Conservation (phyloP, 345 rosid species). For the Lepidium sativum region DNA sequence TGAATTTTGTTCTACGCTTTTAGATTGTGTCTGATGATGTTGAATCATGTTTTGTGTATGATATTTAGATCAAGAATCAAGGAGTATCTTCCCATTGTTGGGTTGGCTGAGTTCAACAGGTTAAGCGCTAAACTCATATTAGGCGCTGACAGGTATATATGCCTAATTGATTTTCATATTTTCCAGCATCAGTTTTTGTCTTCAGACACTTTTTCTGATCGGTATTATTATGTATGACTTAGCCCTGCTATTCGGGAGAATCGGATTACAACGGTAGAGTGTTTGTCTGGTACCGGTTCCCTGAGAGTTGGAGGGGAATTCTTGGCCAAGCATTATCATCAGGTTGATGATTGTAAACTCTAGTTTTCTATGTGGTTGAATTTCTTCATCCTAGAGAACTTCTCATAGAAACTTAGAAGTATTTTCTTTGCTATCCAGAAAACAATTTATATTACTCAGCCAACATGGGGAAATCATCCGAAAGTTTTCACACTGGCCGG, state of each 20-base stretch:
- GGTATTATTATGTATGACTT: constrained; percentile 3
- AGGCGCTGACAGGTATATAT: constrained; percentile 53
- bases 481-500: constrained; percentile 68
- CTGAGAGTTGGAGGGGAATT: constrained; percentile 87
- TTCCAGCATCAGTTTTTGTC: neutral
- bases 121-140: constrained; percentile 79
- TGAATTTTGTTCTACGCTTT: neutral
- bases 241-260: constrained; percentile 74
- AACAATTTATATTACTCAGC: constrained; percentile 64
- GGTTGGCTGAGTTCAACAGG: constrained; percentile 77
- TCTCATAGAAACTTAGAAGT: neutral
- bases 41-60: neutral
- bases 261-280: constrained; percentile 72
- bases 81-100: constrained; percentile 85
- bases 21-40: neutral
- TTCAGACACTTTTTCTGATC: neutral
- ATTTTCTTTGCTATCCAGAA: constrained; percentile 37
- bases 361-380: neutral
- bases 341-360: constrained; percentile 25
- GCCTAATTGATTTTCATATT: neutral
- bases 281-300: constrained; percentile 91
- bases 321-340: constrained; percentile 70
- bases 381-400: neutral
- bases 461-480: constrained; percentile 89
- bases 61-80: constrained; percentile 52